These are phyloP conservation scores for Clavariopsis aquatica DNA, from an alignment of 495 filamentous ascomycete species.

Conservation along the genomic window DNA sequence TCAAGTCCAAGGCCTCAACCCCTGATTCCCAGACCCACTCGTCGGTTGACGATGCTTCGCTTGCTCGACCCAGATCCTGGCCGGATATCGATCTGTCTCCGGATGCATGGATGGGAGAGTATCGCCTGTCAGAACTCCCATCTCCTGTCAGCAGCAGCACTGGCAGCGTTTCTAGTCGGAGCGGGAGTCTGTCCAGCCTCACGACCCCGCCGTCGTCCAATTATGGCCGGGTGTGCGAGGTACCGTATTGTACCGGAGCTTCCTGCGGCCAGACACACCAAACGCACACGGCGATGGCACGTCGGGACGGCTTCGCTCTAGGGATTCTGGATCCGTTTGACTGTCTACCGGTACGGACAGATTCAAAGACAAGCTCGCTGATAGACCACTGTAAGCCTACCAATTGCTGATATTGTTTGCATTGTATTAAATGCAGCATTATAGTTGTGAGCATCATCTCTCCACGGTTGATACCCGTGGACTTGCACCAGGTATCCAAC, in stretches of 20 bases:
- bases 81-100: not conserved
- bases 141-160: conserved; percentile 14
- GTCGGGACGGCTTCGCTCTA: conserved; percentile 20
- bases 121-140: not conserved
- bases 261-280: conserved; percentile 17
- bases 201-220: conserved; percentile 10
- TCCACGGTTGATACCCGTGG: conserved; percentile 34
- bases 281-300: conserved; percentile 13
- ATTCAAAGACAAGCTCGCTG: conserved; percentile 21
- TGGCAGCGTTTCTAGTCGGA: conserved; percentile 9
- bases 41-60: not conserved
- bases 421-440: conserved; percentile 12
- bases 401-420: not conserved
- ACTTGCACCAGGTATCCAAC: conserved; percentile 32
- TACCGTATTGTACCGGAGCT: conserved; percentile 20
- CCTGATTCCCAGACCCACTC: not conserved
- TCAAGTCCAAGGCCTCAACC: not conserved
- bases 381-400: conserved; percentile 36
- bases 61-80: not conserved
- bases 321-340: conserved; percentile 32
- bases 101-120: conserved; percentile 3
- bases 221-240: conserved; percentile 10
- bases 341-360: conserved; percentile 23
- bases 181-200: not conserved
- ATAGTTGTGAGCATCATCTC: conserved; percentile 23